Evolutionary conservation across 768 basidiomycete genomes (phyloP).

Genomic region (Russula olivacea): DNA sequence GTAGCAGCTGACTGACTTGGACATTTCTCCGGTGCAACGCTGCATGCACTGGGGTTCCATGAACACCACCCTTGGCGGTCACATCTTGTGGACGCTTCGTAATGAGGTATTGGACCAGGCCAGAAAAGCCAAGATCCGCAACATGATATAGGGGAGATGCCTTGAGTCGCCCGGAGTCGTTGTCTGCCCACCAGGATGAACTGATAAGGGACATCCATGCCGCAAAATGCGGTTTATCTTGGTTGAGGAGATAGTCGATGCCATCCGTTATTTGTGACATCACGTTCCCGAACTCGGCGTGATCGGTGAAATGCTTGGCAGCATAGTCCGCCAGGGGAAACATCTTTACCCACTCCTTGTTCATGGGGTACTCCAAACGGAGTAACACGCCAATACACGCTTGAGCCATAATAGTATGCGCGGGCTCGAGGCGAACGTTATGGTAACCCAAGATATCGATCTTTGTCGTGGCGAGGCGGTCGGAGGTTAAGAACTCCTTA

Average conservation of each 20-base stretch:
- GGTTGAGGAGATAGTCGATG: neutral
- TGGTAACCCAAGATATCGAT: neutral
- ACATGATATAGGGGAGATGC: neutral
- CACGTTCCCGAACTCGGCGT: neutral
- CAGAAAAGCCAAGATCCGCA: neutral
- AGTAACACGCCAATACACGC: neutral
- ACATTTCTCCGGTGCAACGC: neutral
- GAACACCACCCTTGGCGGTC: neutral
- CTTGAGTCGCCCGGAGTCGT: neutral
- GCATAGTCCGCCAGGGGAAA: neutral
- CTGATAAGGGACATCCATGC: conserved; percentile 1
- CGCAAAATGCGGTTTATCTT: neutral
- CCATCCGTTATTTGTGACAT: neutral
- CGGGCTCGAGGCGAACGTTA: neutral
- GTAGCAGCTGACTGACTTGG: neutral
- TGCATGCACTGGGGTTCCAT: neutral
- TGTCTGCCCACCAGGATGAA: neutral
- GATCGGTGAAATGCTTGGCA: neutral
- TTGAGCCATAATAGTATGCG: neutral
- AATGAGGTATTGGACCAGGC: neutral
- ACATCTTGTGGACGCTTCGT: neutral
- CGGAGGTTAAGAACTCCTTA: neutral
- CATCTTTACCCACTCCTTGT: neutral
- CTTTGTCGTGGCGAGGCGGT: neutral
- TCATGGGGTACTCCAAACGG: neutral